Evolutionary conservation across 2,329 filamentous ascomycete species (phyloP).

Genomic region (Alternaria arbusti): DNA sequence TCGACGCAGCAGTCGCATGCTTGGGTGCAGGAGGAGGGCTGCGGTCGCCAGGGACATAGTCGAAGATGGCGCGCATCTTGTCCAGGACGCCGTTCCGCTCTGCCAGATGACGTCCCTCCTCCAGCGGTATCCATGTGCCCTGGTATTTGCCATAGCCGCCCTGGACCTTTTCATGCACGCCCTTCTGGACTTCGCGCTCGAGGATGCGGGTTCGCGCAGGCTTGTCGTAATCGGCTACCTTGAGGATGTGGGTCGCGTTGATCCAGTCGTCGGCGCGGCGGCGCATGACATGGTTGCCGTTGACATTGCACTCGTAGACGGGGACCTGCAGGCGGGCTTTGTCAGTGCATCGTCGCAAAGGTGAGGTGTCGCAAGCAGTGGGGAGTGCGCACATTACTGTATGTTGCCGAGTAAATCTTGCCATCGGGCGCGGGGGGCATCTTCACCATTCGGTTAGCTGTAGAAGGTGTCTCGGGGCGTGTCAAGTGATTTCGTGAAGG

Average conservation of each 20-base stretch:
- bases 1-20: constrained; percentile 73
- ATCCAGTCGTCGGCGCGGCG: constrained; percentile 94
- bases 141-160: constrained; percentile 99
- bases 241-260: constrained; percentile 98
- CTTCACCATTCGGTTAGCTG: constrained; percentile 20
- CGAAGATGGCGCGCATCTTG: constrained; percentile 84
- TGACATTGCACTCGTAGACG: constrained; percentile 92
- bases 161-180: constrained; percentile 95
- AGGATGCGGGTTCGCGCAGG: constrained; percentile 92
- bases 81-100: constrained; percentile 86
- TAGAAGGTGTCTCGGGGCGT: constrained; percentile 4
- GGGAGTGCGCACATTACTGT: constrained; percentile 58
- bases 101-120: constrained; percentile 79
- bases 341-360: constrained; percentile 23
- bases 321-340: constrained; percentile 69
- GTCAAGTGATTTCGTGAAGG: constrained; percentile 23
- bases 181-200: constrained; percentile 96
- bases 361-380: neutral
- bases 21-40: constrained; percentile 94
- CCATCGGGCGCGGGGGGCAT: constrained; percentile 49
- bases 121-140: constrained; percentile 95
- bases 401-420: constrained; percentile 69
- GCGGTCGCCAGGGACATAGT: constrained; percentile 81
- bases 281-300: constrained; percentile 93
- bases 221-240: constrained; percentile 96